Evolutionary conservation across 805 yeast species (phyloP), one percentile per base, ranked within the genome.

Genomic region (Monosporozyma aerobia): DNA sequence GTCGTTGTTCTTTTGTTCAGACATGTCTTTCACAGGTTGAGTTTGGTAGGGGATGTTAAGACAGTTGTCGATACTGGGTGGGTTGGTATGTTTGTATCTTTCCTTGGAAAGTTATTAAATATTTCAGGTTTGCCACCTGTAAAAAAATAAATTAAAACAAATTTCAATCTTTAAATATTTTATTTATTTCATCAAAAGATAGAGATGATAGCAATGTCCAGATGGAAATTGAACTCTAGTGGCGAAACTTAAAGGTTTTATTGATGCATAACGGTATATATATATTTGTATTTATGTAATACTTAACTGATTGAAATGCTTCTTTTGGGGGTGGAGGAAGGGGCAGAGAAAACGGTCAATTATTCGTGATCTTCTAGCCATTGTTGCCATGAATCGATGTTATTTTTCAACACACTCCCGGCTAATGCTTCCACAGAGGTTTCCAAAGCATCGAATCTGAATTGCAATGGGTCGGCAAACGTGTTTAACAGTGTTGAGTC

Each of bases 361-460:
- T 22, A 39, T 39, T 39, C 43, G 19, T 41, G 37, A 9, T 84
- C 90, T 57, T 81, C 84, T 35, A 90, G 73, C 96, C 96, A 90
- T 57, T 82, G 76, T 57, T 77, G 79, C 89, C 96, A 86, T 19
- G 70, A 70, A 4, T 71, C 77, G 39, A 78, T 69, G 33, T 83
- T 77, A 14, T 71, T 69, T 58, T 80, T 80, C 62, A 74, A 69
- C 2, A 86, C 85, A 57, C 90, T 85, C 1, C 97, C 97, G 8
- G 80, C 81, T 1, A 80, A 59, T 47, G 87, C 79, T 54, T 80
- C 87, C 63, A 88, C 77, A 59, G 80, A 79, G 1, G 90, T 89
- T 60, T 87, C 95, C 48, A 90, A 69, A 49, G 77, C 73, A 32
- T 78, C 84, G 64, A 90, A 90, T 44, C 69, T 69, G 69, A 90